phyloP scores from a whole-genome alignment of 805 yeast genomes.

The Starmerella floricola region DNA sequence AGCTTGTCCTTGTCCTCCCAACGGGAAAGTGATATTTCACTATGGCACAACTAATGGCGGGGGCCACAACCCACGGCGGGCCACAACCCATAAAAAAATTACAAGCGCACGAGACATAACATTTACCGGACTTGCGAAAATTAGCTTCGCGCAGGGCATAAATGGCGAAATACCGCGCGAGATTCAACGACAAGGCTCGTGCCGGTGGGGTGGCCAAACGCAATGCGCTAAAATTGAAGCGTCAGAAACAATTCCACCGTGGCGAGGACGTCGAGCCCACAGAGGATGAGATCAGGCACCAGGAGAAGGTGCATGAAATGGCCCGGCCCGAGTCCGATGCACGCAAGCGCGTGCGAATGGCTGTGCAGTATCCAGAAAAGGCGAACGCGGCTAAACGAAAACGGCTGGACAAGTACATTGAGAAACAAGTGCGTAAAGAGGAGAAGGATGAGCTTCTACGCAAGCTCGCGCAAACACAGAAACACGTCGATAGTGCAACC shows the following conservation, averaged over 20 bases:
- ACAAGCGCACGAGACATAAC: too few species aligned
- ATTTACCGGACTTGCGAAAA: too few species aligned
- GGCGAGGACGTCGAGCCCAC: constrained; percentile 19
- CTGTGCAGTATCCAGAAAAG: constrained; percentile 36
- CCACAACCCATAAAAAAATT: not conserved
- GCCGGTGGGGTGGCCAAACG: constrained; percentile 74
- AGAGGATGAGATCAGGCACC: constrained; percentile 7
- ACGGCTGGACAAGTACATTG: constrained; percentile 77
- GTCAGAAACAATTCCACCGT: constrained; percentile 54
- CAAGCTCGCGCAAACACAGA: constrained; percentile 46
- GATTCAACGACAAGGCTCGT: constrained; percentile 79
- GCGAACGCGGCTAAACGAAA: constrained; percentile 57
- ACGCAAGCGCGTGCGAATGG: constrained; percentile 19
- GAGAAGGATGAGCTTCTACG: constrained; percentile 69
- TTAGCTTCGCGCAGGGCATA: too few species aligned
- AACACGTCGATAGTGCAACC: constrained; percentile 51
- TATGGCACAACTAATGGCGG: too few species aligned
- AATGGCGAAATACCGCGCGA: constrained; percentile 72
- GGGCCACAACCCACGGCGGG: too few species aligned
- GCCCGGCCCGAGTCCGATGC: constrained; percentile 20
- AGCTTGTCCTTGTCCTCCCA: not conserved
- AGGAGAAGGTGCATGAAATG: constrained; percentile 11
- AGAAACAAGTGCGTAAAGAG: constrained; percentile 29
- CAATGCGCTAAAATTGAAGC: constrained; percentile 49
- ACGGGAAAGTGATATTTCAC: not conserved